Percentiles rank a stretch among this genome's conserved stretches.
These are phyloP conservation scores for Termitomyces titanicus DNA, from an alignment of 768 basidiomycete genomes.

Conservation along the genomic window DNA sequence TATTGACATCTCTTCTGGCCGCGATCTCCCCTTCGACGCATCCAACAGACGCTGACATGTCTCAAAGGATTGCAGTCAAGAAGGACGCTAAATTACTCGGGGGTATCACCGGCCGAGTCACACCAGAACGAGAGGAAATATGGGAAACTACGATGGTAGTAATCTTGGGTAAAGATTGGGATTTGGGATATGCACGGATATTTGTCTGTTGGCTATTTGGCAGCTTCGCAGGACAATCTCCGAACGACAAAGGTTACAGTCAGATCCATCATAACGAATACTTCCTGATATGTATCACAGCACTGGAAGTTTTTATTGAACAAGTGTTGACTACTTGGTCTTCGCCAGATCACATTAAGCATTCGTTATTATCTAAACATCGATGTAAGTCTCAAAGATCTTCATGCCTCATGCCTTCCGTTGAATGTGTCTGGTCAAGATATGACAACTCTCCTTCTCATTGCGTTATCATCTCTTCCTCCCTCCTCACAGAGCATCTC, in stretches of 20 bases:
- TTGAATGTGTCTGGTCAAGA: constrained; percentile 39
- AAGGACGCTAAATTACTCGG: constrained; percentile 52
- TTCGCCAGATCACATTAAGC: constrained; percentile 72
- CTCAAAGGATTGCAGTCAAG: constrained; percentile 41
- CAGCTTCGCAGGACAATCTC: constrained; percentile 19
- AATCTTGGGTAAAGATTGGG: constrained; percentile 57
- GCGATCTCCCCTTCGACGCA: constrained; percentile 34
- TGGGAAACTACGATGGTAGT: constrained; percentile 49
- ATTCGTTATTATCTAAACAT: constrained; percentile 72
- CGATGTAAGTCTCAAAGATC: constrained; percentile 49
- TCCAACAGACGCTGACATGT: constrained; percentile 23
- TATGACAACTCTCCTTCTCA: constrained; percentile 66
- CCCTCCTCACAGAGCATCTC: constrained; percentile 40
- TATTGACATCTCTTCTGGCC: constrained; percentile 57
- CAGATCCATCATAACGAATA: background rate
- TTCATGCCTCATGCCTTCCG: background rate
- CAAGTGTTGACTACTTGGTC: constrained; percentile 67
- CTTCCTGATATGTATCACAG: constrained; percentile 22
- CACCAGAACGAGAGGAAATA: constrained; percentile 40
- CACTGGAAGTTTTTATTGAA: constrained; percentile 43
- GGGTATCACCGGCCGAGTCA: constrained; percentile 49
- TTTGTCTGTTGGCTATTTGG: constrained; percentile 71
- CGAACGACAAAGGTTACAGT: constrained; percentile 26
- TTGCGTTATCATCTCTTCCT: constrained; percentile 60
- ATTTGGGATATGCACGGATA: constrained; percentile 51